Evolutionary conservation across 495 filamentous ascomycete species (phyloP).

Genomic region (Hypoxylon fuscum): DNA sequence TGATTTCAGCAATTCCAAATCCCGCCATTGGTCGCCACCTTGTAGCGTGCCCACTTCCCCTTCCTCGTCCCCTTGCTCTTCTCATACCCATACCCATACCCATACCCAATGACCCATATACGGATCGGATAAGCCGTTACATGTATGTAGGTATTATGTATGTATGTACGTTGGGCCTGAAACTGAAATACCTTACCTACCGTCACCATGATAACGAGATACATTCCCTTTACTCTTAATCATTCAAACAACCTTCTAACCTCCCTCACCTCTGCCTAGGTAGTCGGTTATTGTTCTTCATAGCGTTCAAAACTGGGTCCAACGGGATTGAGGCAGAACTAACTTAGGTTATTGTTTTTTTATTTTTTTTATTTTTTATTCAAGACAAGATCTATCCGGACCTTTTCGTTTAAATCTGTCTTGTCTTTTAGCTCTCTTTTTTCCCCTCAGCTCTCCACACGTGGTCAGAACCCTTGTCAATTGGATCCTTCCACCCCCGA

Average conservation of each 20-base stretch:
- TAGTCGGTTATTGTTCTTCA: neutral
- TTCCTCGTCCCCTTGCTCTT: no score
- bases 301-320: neutral
- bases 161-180: conserved; percentile 10
- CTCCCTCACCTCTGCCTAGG: conserved; percentile 2
- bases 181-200: conserved; percentile 35
- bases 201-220: conserved; percentile 37
- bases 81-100: no score
- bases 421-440: conserved; percentile 12
- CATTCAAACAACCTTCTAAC: conserved; percentile 4
- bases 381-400: conserved; percentile 19
- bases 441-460: conserved; percentile 28
- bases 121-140: conserved; percentile 19
- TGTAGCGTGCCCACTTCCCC: conserved; percentile 22
- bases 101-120: no score
- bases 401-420: conserved; percentile 25
- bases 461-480: conserved; percentile 35
- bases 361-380: no score
- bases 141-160: neutral
- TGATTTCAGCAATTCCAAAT: conserved; percentile 34
- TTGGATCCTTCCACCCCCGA: conserved; percentile 33
- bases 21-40: conserved; percentile 27
- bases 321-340: no score
- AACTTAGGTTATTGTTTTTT: no score
- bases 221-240: conserved; percentile 15